Base-by-base conservation (phyloP, 2,329 filamentous ascomycete genomes). In the Stemphylium beticola region DNA sequence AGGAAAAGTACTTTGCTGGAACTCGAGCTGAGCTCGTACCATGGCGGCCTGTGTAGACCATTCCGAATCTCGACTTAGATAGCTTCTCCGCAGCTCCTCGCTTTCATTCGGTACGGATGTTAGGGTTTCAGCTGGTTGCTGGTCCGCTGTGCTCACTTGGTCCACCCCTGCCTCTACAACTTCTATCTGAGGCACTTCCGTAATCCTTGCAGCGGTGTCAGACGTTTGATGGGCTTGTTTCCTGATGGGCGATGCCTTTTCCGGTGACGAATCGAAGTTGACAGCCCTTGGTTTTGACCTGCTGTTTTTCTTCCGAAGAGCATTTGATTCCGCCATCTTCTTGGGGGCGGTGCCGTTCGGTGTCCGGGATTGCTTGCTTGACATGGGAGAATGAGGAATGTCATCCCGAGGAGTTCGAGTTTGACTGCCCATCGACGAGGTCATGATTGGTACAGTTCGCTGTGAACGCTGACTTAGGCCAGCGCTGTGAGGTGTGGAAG, bases 11-110 rank as follows among this genome's bases (percentile, higher is more conserved):
- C 66, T 67, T 32, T 74, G 66, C 49, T 71, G 74, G 37, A 73
- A 74, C 20, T 69, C 69, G 33, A 65, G 59, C 33, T 71, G 71
- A 39, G 72, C 70, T 34, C 71, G 50, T 49, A 70, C 45, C 60
- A 77, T 65, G 26, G 75, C 67, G 18, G 71, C 69, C 57, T 76
- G 75, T 2, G 73, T 76, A 9, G 70, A 76, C 39, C 67, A 65
- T 31, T 68, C 62, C 3, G 67, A 74, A 4, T 68, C 58, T 22
- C 54, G 60, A 40, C 60, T 59, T 6, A 57, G 52, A 20, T 32
- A 47, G 26, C 45, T 49, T 17, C 43, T 54, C 7, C 24, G 24
- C 17, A 55, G 12, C 10, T 55, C 57, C 12, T 48, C 40, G 1
- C 36, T 12, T 9, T 39, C 39, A 9, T 48, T 42, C n/a, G 33